Evolutionary conservation across 2,329 filamentous ascomycete genomes (phyloP), one percentile per base, ranked within the genome.

Genomic region (Trichoderma gracile): DNA sequence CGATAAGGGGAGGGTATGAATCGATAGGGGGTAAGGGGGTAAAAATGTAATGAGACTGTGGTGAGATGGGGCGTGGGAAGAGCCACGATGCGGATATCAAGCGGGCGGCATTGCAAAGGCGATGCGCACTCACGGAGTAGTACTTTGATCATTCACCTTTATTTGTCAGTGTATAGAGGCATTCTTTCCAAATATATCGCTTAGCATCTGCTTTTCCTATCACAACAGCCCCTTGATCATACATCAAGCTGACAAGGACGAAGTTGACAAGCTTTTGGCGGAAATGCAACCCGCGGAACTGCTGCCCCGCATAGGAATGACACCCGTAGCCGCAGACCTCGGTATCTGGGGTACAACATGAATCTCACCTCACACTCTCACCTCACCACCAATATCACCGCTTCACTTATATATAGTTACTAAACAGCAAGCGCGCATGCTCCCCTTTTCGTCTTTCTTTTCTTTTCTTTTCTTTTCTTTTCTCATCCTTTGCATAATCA

Each of bases 311-410:
- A 62, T 23, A 38, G 33, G 3, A 62, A 23, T 5, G 40, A 45
- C 49, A 49, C 49, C 53, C 10, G 10, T 14, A 38, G 33, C 33
- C 33, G 33, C 33, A 62, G 40, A 62, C 59, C 59, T 62, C 59
- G 59, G 59, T 46, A 62, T 62, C 47, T 52, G 57, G 57, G 57
- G n/a, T 52, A 43, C 17, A 21, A 52, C 27, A n/a, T 21, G 25
- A 6, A 9, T 50, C 49, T 52, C 27, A 52, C 15, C 6, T 45
- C 43, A 19, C 30, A n/a, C 14, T 42, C 40, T 42, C 47, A 50
- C 42, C 6, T 45, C 43, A 19, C 30, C 17, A 17, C 6, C 21
- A 25, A 25, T 19, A 19, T 5, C 27, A 2, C 3, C 12, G 50
- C 53, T 38, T 45, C 14, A 45, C 25, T 21, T 19, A 21, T 17